Percentiles rank a stretch among this genome's conserved stretches.
Conservation (phyloP, 306 rosid genomes). For the Lupinus albus region DNA sequence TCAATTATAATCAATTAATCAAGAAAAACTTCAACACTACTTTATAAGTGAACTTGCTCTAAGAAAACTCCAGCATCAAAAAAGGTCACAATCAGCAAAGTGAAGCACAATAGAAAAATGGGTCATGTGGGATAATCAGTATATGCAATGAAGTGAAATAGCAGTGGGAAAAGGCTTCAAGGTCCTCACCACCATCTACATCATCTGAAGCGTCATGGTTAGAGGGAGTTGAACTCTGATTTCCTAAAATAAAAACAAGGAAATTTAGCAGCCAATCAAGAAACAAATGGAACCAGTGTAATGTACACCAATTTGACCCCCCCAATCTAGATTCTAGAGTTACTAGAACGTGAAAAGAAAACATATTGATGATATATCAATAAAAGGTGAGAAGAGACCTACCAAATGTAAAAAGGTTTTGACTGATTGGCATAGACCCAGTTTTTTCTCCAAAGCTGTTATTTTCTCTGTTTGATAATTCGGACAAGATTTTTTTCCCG, state of each 20-base stretch:
- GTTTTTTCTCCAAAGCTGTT: conserved; percentile 56
- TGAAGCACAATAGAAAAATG: background rate
- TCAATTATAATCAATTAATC: conserved; percentile 10
- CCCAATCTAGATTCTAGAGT: conserved; percentile 36
- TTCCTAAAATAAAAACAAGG: conserved; percentile 52
- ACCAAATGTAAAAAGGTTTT: conserved; percentile 63
- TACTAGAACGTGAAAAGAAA: conserved; percentile 18
- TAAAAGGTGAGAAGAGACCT: conserved; percentile 32
- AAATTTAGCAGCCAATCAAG: conserved; percentile 33
- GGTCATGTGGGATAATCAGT: background rate
- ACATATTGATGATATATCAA: background rate
- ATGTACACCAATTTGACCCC: conserved; percentile 31
- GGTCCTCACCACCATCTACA: conserved; percentile 72
- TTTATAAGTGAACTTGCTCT: conserved; percentile 12
- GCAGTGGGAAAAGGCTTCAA: conserved; percentile 23
- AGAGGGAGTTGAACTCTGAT: conserved; percentile 56
- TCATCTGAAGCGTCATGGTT: conserved; percentile 53
- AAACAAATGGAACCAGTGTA: conserved; percentile 29
- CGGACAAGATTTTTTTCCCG: conserved; percentile 56
- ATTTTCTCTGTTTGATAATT: conserved; percentile 48
- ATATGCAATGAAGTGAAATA: conserved; percentile 23
- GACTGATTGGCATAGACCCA: conserved; percentile 51
- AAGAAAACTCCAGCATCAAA: conserved; percentile 4
- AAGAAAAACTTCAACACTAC: conserved; percentile 2
- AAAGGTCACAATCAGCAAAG: conserved; percentile 4